Conservation (phyloP, 2,329 filamentous ascomycete species). For the Geosmithia morbida region DNA sequence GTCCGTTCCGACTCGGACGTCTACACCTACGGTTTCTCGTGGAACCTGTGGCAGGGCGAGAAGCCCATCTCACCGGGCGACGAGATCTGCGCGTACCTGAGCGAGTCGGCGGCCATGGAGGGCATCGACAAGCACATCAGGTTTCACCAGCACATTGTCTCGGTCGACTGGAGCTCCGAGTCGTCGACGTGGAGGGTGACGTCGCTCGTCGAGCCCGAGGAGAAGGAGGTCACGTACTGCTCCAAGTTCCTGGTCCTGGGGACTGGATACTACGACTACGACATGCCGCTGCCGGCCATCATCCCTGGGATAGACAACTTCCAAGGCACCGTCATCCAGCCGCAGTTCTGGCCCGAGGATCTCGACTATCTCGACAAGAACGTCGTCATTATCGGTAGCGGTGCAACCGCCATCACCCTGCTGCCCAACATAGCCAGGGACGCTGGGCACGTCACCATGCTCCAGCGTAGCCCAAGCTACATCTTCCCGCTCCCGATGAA, state of each 20-base stretch:
- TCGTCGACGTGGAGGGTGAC: constrained; percentile 17
- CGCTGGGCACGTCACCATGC: constrained; percentile 57
- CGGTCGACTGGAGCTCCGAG: constrained; percentile 4
- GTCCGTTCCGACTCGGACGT: constrained; percentile 51
- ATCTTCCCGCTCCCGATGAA: constrained; percentile 38
- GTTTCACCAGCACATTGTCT: constrained; percentile 30
- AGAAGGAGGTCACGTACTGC: constrained; percentile 13
- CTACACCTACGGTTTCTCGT: constrained; percentile 52
- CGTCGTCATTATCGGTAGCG: constrained; percentile 60
- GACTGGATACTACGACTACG: constrained; percentile 59
- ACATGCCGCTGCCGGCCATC: constrained; percentile 38
- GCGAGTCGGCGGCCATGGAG: constrained; percentile 30
- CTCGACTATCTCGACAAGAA: constrained; percentile 52
- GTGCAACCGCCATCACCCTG: constrained; percentile 68
- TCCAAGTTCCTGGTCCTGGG: constrained; percentile 45
- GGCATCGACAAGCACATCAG: constrained; percentile 40
- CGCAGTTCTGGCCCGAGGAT: constrained; percentile 63
- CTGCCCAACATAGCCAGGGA: constrained; percentile 53
- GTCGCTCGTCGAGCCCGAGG: constrained; percentile 5
- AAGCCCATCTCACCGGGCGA: constrained; percentile 35
- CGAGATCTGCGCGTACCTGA: constrained; percentile 38
- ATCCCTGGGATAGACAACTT: constrained; percentile 59
- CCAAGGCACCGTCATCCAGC: constrained; percentile 48
- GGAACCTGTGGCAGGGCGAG: constrained; percentile 49
- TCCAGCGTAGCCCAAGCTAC: constrained; percentile 67